Percentiles rank a stretch among this genome's conserved stretches.
phyloP scores from a whole-genome alignment of 164 flowering plant genomes.

The Nymphaea thermarum region DNA sequence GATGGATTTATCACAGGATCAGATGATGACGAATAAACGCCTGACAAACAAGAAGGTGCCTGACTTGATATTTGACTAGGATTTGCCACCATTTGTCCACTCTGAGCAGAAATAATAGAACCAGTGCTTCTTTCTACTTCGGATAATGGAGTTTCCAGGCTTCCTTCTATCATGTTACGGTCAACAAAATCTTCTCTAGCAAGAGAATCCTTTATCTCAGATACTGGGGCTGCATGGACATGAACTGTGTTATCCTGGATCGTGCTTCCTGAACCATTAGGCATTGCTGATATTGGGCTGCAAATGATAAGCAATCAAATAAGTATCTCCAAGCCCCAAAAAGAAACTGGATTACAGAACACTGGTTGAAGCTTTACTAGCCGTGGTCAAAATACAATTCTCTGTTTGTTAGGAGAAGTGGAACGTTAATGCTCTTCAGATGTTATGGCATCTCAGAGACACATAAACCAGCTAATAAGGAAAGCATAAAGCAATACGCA shows the following conservation, averaged over 20 bases:
- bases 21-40: constrained; percentile 49
- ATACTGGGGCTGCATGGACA: constrained; percentile 11
- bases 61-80: neutral
- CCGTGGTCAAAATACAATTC: neutral
- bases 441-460: too few relatives aligned
- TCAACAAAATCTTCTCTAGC: neutral
- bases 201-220: neutral
- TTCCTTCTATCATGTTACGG: neutral
- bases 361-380: neutral
- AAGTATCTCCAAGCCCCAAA: neutral
- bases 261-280: constrained; percentile 3
- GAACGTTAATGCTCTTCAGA: neutral
- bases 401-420: neutral
- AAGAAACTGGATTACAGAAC: too few relatives aligned
- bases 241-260: constrained; percentile 16
- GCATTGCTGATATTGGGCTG: constrained; percentile 31
- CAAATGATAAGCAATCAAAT: constrained; percentile 9
- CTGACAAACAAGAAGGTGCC: constrained; percentile 27
- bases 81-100: constrained; percentile 4
- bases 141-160: neutral
- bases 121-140: neutral
- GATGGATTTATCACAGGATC: constrained; percentile 59
- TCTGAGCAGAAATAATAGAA: constrained; percentile 1
- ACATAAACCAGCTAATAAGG: too few relatives aligned
- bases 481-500: too few relatives aligned